These are phyloP conservation scores for Scenedesmus sp. DNA, from an alignment of 163 green algal genomes.

Conservation along the genomic window DNA sequence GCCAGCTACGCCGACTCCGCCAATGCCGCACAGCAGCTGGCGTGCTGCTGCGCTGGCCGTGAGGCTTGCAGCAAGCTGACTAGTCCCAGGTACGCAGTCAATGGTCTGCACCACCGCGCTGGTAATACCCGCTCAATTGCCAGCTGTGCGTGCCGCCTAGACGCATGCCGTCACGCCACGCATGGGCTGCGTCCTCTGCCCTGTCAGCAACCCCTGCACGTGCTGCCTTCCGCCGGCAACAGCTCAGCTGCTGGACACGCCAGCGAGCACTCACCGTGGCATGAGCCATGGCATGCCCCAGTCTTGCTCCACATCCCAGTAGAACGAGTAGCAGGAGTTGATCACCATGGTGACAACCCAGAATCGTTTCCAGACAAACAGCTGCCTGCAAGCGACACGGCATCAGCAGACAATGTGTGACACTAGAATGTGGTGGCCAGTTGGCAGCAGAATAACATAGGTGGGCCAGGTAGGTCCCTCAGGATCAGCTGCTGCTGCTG, in stretches of 20 bases:
- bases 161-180: neutral
- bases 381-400: neutral
- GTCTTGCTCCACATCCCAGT: slow-evolving; percentile 97
- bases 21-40: neutral
- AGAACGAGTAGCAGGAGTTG: slow-evolving; percentile 95
- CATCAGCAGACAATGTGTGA: neutral
- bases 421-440: neutral
- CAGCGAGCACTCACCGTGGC: slow-evolving; percentile 52
- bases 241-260: neutral
- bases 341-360: slow-evolving; percentile 86
- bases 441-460: too few species aligned
- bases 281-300: slow-evolving; percentile 92
- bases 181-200: neutral
- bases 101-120: neutral
- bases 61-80: neutral
- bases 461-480: too few species aligned
- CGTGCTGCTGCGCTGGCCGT: neutral
- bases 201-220: neutral
- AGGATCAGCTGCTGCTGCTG: neutral
- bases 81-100: neutral
- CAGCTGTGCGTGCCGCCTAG: too few species aligned
- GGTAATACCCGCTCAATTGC: too few species aligned
- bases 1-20: neutral
- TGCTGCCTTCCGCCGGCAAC: neutral
- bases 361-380: slow-evolving; percentile 61